A percentile compares a stretch with the other conserved stretches of the same genome.
These are phyloP conservation scores for Cornus florida DNA, from an alignment of 148 eudicot species.

Conservation along the genomic window DNA sequence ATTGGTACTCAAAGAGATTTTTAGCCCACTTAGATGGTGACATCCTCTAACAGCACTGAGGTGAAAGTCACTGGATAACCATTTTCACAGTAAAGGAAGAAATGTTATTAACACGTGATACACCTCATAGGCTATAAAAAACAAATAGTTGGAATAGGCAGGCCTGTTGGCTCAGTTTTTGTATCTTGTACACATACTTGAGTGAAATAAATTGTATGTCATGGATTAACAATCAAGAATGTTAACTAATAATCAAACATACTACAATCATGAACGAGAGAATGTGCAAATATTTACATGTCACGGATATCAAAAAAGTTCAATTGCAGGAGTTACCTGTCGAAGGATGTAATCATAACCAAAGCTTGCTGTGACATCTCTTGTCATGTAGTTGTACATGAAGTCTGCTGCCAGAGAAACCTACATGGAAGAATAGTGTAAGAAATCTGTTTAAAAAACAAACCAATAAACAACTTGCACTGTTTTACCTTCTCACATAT, in stretches of 20 bases:
- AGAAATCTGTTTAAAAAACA: constrained; percentile 4
- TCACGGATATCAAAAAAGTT: neutral
- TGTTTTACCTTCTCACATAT: constrained; percentile 76
- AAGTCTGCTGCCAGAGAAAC: constrained; percentile 88
- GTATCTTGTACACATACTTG: neutral
- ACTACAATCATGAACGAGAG: neutral
- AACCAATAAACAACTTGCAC: constrained; percentile 14
- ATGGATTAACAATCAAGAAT: neutral
- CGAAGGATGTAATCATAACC: constrained; percentile 93
- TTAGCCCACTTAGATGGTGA: too few relatives aligned
- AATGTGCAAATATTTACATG: neutral
- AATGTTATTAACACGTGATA: too few relatives aligned
- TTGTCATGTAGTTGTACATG: constrained; percentile 82
- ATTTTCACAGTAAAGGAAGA: too few relatives aligned
- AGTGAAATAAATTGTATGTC: neutral
- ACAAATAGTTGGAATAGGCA: neutral
- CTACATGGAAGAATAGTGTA: neutral
- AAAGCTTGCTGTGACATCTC: constrained; percentile 77
- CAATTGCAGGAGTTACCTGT: constrained; percentile 46
- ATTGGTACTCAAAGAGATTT: too few relatives aligned
- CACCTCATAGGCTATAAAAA: too few relatives aligned
- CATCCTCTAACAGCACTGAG: too few relatives aligned
- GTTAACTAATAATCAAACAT: neutral
- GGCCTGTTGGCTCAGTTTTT: neutral
- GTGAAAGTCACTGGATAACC: too few relatives aligned